Percentiles rank a stretch among this genome's conserved stretches.
These are phyloP conservation scores for Populus hybrid DNA, from an alignment of 441 rosid genomes.

Conservation along the genomic window DNA sequence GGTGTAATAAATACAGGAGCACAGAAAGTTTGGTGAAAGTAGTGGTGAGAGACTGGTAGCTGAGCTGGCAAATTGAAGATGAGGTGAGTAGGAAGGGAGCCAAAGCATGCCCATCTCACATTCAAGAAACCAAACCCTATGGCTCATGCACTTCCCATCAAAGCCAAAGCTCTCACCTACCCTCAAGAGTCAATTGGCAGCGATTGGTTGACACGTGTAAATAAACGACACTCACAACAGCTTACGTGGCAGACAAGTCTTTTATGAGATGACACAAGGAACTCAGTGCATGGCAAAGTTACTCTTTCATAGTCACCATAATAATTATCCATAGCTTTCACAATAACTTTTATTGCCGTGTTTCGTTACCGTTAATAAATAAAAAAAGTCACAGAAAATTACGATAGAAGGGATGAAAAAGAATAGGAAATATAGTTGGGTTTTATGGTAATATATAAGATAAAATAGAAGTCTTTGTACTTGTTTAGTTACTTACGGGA, in stretches of 20 bases:
- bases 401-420: neutral
- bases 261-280: too few relatives aligned
- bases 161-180: neutral
- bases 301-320: too few relatives aligned
- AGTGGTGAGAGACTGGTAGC: constrained; percentile 31
- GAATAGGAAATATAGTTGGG: neutral
- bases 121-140: constrained; percentile 8
- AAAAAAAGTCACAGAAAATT: neutral
- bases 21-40: constrained; percentile 34
- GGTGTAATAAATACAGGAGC: neutral
- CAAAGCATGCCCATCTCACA: constrained; percentile 7
- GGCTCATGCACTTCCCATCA: neutral
- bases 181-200: neutral
- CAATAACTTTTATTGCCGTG: too few relatives aligned
- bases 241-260: neutral
- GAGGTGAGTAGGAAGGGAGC: neutral
- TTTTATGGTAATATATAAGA: too few relatives aligned
- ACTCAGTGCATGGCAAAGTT: too few relatives aligned
- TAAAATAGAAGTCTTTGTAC: too few relatives aligned
- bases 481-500: too few relatives aligned
- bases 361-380: too few relatives aligned
- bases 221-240: neutral
- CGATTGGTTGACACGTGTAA: neutral
- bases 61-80: neutral
- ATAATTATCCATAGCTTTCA: neutral